Conservation (phyloP, 169 alveolate genomes). For the Cryptosporidium felis region DNA sequence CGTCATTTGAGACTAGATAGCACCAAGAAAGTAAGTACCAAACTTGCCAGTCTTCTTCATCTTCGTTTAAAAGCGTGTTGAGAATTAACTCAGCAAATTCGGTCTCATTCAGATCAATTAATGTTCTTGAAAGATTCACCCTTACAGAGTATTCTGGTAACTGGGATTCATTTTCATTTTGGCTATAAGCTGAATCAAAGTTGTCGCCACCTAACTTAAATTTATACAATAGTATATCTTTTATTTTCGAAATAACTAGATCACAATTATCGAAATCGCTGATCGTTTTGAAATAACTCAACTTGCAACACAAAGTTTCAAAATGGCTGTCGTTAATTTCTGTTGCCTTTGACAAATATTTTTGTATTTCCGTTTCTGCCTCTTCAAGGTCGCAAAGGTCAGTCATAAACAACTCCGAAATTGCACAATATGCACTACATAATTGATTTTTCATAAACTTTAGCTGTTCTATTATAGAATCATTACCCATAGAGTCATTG, state of each 20-base stretch:
- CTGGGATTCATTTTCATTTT: not conserved
- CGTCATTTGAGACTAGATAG: conserved; percentile 13
- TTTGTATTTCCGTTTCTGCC: conserved; percentile 40
- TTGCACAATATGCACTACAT: conserved; percentile 70
- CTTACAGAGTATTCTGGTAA: conserved; percentile 49
- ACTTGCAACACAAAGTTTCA: conserved; percentile 60
- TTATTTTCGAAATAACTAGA: not conserved
- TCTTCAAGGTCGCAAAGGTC: conserved; percentile 60
- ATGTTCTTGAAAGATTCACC: conserved; percentile 45
- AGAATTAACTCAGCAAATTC: conserved; percentile 45
- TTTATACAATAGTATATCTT: not conserved
- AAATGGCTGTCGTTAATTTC: not conserved
- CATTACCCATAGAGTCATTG: not conserved
- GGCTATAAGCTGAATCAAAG: not conserved
- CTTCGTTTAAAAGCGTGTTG: conserved; percentile 15
- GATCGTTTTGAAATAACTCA: conserved; percentile 44
- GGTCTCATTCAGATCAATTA: conserved; percentile 53
- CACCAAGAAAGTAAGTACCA: conserved; percentile 68
- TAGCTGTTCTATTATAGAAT: not conserved
- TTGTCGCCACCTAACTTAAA: not conserved
- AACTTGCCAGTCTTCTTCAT: conserved; percentile 71
- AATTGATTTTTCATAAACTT: conserved; percentile 3
- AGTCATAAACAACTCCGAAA: conserved; percentile 71
- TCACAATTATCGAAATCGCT: conserved; percentile 19
- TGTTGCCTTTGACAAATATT: not conserved